phyloP scores from a whole-genome alignment of 345 rosid genomes.

The Syzygium oleosum region DNA sequence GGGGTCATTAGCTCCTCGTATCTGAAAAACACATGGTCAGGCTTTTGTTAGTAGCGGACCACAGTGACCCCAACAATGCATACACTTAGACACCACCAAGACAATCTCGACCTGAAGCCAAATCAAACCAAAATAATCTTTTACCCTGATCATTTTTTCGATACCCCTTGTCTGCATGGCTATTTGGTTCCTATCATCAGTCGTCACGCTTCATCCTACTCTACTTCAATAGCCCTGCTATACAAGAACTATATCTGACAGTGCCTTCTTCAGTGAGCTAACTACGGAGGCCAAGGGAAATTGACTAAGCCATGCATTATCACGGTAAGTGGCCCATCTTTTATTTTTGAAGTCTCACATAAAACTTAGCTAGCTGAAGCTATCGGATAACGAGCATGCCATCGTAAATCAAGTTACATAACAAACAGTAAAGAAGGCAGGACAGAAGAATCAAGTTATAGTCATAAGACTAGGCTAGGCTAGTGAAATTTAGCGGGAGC shows the following conservation, averaged over 20 bases:
- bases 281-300: not conserved
- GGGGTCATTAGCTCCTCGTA: not conserved
- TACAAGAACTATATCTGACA: not conserved
- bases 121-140: too few species aligned
- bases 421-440: not conserved
- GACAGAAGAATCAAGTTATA: not conserved
- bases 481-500: not conserved
- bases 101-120: too few species aligned
- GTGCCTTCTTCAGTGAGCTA: not conserved
- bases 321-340: not conserved
- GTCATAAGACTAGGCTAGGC: not conserved
- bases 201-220: too few species aligned
- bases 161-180: too few species aligned
- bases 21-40: not conserved
- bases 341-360: not conserved
- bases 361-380: not conserved
- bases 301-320: not conserved
- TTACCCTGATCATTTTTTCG: too few species aligned
- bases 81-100: too few species aligned
- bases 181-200: too few species aligned
- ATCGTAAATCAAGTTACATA: not conserved
- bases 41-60: too few species aligned
- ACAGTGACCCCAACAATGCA: too few species aligned
- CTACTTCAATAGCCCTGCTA: too few species aligned
- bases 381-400: not conserved